Evolutionary conservation across 1,139 yeast species (phyloP).

Genomic region (Blastobotrys niveus): DNA sequence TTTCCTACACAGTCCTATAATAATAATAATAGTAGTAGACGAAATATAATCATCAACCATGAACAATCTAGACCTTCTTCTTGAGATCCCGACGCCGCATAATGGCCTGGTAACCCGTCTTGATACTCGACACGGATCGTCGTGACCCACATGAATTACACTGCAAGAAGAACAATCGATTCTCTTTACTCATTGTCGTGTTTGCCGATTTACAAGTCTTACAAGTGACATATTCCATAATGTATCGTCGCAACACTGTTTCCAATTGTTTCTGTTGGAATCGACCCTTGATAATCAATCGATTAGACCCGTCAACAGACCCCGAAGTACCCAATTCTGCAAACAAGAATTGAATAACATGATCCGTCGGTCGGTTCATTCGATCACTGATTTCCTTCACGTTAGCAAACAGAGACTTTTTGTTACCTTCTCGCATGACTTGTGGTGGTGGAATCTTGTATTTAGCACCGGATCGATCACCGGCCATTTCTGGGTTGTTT

Average conservation of each 20-base stretch:
- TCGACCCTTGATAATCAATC: slow-evolving; percentile 95
- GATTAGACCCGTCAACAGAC: slow-evolving; percentile 95
- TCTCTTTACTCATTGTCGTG: slow-evolving; percentile 93
- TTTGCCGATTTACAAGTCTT: slow-evolving; percentile 98
- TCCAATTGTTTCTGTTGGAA: slow-evolving; percentile 98
- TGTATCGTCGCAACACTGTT: slow-evolving; percentile 91
- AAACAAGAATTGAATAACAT: slow-evolving; percentile 90
- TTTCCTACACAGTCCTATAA: too few species aligned
- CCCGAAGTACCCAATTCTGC: slow-evolving; percentile 99
- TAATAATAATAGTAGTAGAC: neutral
- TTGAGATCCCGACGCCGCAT: slow-evolving; percentile 37
- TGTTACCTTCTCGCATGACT: slow-evolving; percentile 95
- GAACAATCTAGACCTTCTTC: slow-evolving; percentile 13
- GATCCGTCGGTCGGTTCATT: slow-evolving; percentile 94
- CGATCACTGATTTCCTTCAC: slow-evolving; percentile 92
- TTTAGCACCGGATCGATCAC: slow-evolving; percentile 88
- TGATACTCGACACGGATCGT: slow-evolving; percentile 93
- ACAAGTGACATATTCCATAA: slow-evolving; percentile 95
- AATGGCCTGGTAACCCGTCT: slow-evolving; percentile 99
- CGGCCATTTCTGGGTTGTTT: slow-evolving; percentile 97
- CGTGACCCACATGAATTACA: slow-evolving; percentile 98
- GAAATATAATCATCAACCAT: neutral
- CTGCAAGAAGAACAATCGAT: slow-evolving; percentile 94
- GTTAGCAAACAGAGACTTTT: slow-evolving; percentile 92
- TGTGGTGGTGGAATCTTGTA: slow-evolving; percentile 97